Conservation (phyloP, 805 yeast species). For the Suhomyces faveliae region DNA sequence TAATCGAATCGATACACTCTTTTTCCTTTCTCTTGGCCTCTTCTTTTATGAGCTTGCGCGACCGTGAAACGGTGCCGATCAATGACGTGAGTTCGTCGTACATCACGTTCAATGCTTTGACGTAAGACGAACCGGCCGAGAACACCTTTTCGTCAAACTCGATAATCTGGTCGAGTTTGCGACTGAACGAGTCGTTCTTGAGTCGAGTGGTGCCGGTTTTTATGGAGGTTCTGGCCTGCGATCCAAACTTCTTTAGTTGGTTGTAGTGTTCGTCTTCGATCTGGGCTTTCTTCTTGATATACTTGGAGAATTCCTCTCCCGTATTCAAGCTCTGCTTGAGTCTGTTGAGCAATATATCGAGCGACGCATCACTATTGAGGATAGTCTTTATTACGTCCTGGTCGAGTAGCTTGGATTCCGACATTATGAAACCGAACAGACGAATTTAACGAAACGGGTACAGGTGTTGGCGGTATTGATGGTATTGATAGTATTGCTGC, state of each 20-base stretch:
- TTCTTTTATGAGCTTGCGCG: slow-evolving; percentile 78
- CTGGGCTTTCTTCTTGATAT: slow-evolving; percentile 71
- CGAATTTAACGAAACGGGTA: too few relatives aligned
- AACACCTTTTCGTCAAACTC: slow-evolving; percentile 72
- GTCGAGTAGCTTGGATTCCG: slow-evolving; percentile 18
- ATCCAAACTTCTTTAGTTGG: slow-evolving; percentile 70
- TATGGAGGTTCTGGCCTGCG: slow-evolving; percentile 50
- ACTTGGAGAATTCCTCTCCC: slow-evolving; percentile 82
- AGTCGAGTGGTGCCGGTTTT: slow-evolving; percentile 39
- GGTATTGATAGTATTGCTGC: too few relatives aligned
- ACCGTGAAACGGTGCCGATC: slow-evolving; percentile 63
- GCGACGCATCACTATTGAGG: slow-evolving; percentile 69
- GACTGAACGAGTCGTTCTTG: slow-evolving; percentile 64
- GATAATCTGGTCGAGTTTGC: slow-evolving; percentile 64
- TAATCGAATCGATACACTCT: slow-evolving; percentile 78
- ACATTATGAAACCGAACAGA: too few relatives aligned
- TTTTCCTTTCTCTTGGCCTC: slow-evolving; percentile 79
- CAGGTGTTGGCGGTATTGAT: too few relatives aligned
- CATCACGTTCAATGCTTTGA: slow-evolving; percentile 78
- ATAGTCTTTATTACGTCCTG: slow-evolving; percentile 52
- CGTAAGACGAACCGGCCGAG: slow-evolving; percentile 71
- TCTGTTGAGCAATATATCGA: slow-evolving; percentile 67
- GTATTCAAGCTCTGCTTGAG: slow-evolving; percentile 78
- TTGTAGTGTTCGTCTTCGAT: slow-evolving; percentile 76
- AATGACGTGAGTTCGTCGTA: slow-evolving; percentile 78